Evolutionary conservation across 495 filamentous ascomycete genomes (phyloP).

Genomic region (Aspergillus sclerotiicarbonarius): DNA sequence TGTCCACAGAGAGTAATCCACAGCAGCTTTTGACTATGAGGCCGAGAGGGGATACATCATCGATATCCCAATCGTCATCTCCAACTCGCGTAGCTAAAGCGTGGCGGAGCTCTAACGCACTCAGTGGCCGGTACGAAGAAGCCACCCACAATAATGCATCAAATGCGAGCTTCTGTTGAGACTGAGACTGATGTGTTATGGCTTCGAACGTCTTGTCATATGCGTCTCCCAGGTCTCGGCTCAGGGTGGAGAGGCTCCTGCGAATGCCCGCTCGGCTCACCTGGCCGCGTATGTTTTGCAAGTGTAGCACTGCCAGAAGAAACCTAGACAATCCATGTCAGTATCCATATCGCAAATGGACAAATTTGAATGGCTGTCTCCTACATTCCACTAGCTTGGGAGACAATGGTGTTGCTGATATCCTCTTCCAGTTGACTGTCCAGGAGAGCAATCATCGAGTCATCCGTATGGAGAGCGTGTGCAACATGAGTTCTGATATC

Average conservation of each 20-base stretch:
- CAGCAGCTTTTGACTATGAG: conserved; percentile 1
- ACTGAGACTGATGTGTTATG: conserved; percentile 2
- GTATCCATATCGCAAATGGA: background rate
- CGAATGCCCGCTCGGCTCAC: conserved; percentile 9
- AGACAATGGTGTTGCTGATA: conserved; percentile 2
- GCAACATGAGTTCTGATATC: background rate
- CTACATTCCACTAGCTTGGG: conserved; percentile 8
- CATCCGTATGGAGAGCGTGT: background rate
- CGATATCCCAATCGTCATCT: background rate
- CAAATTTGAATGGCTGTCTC: background rate
- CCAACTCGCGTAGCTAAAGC: background rate
- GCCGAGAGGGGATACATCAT: conserved; percentile 1
- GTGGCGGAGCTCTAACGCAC: background rate
- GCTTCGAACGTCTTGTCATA: conserved; percentile 12
- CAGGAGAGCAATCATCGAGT: conserved; percentile 1
- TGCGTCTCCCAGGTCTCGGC: conserved; percentile 4
- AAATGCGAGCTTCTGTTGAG: background rate
- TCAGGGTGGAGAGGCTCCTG: background rate
- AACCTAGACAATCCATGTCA: conserved; percentile 9
- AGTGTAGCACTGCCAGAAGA: conserved; percentile 11
- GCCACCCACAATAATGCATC: conserved; percentile 9
- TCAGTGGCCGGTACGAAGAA: conserved; percentile 4
- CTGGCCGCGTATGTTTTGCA: conserved; percentile 9
- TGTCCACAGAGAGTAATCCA: conserved; percentile 3
- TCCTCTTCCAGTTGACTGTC: background rate